Evolutionary conservation across 768 basidiomycete genomes (phyloP), one percentile per base, ranked within the genome.

Genomic region (Boletus rubroflammeus): DNA sequence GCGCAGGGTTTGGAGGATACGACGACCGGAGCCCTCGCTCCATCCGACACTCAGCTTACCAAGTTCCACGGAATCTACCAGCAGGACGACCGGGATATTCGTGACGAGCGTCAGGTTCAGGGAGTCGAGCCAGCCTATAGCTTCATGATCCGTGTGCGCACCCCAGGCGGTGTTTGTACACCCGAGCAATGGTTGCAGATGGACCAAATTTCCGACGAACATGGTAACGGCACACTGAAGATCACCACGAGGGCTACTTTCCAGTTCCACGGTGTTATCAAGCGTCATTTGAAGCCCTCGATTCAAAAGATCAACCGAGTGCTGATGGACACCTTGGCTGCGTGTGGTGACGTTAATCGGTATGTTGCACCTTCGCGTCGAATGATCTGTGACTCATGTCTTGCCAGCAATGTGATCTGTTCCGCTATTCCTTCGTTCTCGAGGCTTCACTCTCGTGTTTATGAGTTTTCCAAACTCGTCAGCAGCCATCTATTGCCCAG

Each of bases 251-350:
- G 97, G 57, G 85, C 93, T 70, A 99, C 97, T 10, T 99, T 98
- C 87, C 97, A 99, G 74, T 98, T 97, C 81, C 97, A 99, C 71
- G 97, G 97, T 52, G 91, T 99, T 62, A 93, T 99, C 77, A 99
- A 99, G 78, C 81, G 81, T 58, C 93, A 99, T 69, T 73, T 99
- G 70, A 98, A 98, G 75, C 86, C 90, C 29, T 90, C 94, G 17
- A 98, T 99, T 59, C 95, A 97, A 75, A 92, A 85, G 51, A 98
- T 98, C 71, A 99, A 99, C 74, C 80, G 85, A 47, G 85, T 80
- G 23, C 67, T 98, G 61, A 77, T 99, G 54, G 97, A 99, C 71
- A 98, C 97, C 3, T 83, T 99, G 56, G 97, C 96, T 46, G 97
- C 97, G 23, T 98, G 97, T 67, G 97, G 97, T 65, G 97, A 99